A percentile compares a stretch with the other conserved stretches of the same genome.
Evolutionary conservation across 2,329 filamentous ascomycete species (phyloP).

Genomic region (Phialophora expanda): DNA sequence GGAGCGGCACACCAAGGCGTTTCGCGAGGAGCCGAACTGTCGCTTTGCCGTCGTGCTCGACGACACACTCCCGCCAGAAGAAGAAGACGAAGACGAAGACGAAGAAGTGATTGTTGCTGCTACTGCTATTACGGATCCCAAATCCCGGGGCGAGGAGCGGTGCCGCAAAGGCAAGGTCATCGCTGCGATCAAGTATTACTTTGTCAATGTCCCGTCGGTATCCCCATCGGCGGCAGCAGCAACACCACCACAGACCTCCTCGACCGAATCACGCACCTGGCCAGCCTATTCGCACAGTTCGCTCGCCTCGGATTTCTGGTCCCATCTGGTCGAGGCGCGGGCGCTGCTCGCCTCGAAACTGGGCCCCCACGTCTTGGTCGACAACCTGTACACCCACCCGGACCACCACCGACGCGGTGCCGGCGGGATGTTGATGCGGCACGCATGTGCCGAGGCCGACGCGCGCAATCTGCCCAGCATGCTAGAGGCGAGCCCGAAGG

Average conservation of each 20-base stretch:
- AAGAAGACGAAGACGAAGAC: slow-evolving; percentile 8
- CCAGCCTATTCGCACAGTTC: slow-evolving; percentile 11
- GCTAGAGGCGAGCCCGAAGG: slow-evolving; percentile 29
- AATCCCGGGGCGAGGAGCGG: too few species aligned
- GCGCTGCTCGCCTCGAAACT: neutral
- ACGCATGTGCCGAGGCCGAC: slow-evolving; percentile 23
- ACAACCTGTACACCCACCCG: slow-evolving; percentile 29
- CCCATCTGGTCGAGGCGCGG: slow-evolving; percentile 10
- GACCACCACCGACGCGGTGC: slow-evolving; percentile 29
- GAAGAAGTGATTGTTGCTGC: neutral
- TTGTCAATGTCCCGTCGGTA: neutral
- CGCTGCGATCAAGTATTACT: slow-evolving; percentile 27
- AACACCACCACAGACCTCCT: neutral
- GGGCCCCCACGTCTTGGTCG: slow-evolving; percentile 25
- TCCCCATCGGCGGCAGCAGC: neutral
- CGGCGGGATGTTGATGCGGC: slow-evolving; percentile 24
- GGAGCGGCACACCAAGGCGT: slow-evolving; percentile 20
- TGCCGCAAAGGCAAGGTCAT: slow-evolving; percentile 17
- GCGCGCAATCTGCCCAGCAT: slow-evolving; percentile 12
- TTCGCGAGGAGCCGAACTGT: slow-evolving; percentile 14
- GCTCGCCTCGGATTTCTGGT: slow-evolving; percentile 19
- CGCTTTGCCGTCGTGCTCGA: slow-evolving; percentile 20
- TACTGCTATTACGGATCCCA: neutral
- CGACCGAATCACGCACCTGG: slow-evolving; percentile 11
- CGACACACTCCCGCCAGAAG: slow-evolving; percentile 1